Evolutionary conservation across 78 protist genomes (phyloP).

Genomic region (Dictyostelium purpureum): DNA sequence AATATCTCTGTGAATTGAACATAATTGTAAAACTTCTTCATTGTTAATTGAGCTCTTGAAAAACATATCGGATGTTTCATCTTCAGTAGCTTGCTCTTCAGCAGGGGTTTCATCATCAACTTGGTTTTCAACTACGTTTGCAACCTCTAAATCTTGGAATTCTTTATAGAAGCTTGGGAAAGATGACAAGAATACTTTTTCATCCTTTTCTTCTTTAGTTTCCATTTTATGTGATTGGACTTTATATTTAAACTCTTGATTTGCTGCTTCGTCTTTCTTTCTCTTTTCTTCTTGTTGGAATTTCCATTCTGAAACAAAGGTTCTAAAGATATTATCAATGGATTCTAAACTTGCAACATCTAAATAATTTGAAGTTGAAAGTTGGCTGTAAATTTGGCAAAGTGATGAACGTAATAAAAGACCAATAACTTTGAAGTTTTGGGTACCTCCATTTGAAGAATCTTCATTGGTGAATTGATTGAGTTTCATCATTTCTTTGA

Average conservation of each 20-base stretch:
- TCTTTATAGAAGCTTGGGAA: slow-evolving; percentile 83
- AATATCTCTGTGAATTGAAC: slow-evolving; percentile 21
- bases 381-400: slow-evolving; percentile 12
- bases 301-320: slow-evolving; percentile 50
- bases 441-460: not conserved
- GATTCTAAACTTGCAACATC: not conserved
- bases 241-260: slow-evolving; percentile 42
- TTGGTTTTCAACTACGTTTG: slow-evolving; percentile 8
- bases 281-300: slow-evolving; percentile 58
- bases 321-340: slow-evolving; percentile 72
- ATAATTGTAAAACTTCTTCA: slow-evolving; percentile 61
- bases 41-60: slow-evolving; percentile 48
- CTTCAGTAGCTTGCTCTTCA: not conserved
- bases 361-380: slow-evolving; percentile 8
- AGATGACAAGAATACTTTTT: slow-evolving; percentile 41
- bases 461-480: slow-evolving; percentile 1
- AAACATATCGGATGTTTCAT: not conserved
- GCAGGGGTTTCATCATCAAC: slow-evolving; percentile 7
- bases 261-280: slow-evolving; percentile 34
- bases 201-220: slow-evolving; percentile 70
- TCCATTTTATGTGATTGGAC: slow-evolving; percentile 75
- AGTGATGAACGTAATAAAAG: slow-evolving; percentile 27
- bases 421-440: slow-evolving; percentile 15
- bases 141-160: slow-evolving; percentile 65
- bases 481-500: slow-evolving; percentile 24